phyloP scores from a whole-genome alignment of 2,329 filamentous ascomycete species.

The Plectosphaerella sp. region DNA sequence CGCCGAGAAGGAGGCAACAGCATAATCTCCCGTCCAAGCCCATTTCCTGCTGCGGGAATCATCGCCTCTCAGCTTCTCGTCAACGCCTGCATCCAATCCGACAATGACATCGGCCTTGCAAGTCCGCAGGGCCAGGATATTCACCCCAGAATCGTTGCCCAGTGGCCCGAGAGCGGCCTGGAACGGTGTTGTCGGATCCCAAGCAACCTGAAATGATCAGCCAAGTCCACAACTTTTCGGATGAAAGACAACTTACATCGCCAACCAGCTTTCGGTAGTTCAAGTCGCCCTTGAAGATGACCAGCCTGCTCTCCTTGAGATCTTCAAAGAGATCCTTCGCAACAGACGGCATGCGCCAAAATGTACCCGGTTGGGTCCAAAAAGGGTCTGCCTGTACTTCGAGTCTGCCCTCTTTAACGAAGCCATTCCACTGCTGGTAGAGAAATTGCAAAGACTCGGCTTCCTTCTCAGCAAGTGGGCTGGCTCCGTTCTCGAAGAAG shows the following conservation, averaged over 20 bases:
- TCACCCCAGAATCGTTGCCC: conserved; percentile 51
- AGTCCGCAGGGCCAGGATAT: conserved; percentile 70
- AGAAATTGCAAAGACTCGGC: conserved; percentile 65
- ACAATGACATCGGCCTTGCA: conserved; percentile 97
- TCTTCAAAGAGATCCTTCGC: conserved; percentile 68
- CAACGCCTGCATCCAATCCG: conserved; percentile 73
- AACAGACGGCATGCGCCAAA: conserved; percentile 75
- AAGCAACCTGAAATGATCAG: too few species aligned
- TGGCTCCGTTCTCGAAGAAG: conserved; percentile 71
- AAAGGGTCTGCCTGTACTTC: conserved; percentile 78
- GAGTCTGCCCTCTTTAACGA: conserved; percentile 79
- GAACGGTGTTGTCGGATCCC: conserved; percentile 24
- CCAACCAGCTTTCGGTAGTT: conserved; percentile 91
- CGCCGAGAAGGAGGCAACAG: too few species aligned
- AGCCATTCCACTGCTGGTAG: conserved; percentile 72
- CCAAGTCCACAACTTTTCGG: too few species aligned
- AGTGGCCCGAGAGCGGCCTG: conserved; percentile 58
- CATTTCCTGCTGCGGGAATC: too few species aligned
- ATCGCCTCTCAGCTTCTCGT: conserved; percentile 65
- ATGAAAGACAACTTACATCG: conserved; percentile 58
- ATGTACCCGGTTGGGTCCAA: conserved; percentile 86
- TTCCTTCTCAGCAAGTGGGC: conserved; percentile 63
- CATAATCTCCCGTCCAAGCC: too few species aligned
- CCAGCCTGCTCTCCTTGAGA: conserved; percentile 74
- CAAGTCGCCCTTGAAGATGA: conserved; percentile 93